These are phyloP conservation scores for Termitomyces eurrhizus DNA, from an alignment of 768 basidiomycete species.

Conservation along the genomic window DNA sequence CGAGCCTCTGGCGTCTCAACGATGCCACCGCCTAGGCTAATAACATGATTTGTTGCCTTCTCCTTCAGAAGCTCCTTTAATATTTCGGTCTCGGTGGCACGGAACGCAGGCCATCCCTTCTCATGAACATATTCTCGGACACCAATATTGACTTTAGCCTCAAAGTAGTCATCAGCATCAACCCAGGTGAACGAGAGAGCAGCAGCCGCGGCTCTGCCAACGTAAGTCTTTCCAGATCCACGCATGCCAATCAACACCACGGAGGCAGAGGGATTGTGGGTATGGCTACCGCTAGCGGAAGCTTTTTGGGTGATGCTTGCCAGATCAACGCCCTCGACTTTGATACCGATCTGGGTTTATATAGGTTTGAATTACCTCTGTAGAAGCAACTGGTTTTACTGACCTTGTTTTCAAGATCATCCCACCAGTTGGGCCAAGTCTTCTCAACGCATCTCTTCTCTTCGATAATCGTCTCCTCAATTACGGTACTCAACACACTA, in stretches of 20 bases:
- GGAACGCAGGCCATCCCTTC: constrained; percentile 89
- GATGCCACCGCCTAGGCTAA: constrained; percentile 93
- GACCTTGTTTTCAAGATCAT: constrained; percentile 94
- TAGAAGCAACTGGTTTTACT: constrained; percentile 4
- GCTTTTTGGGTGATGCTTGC: constrained; percentile 34
- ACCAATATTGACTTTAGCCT: constrained; percentile 51
- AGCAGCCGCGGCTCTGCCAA: constrained; percentile 74
- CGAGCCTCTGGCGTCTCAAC: constrained; percentile 83
- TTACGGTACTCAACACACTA: constrained; percentile 76
- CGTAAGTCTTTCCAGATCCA: constrained; percentile 90
- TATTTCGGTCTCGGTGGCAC: constrained; percentile 68
- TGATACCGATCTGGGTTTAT: constrained; percentile 72
- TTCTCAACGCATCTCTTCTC: constrained; percentile 99
- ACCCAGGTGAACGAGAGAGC: constrained; percentile 67
- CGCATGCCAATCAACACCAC: constrained; percentile 65
- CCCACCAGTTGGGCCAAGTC: constrained; percentile 99
- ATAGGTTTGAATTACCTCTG: not conserved
- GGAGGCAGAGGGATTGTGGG: constrained; percentile 13
- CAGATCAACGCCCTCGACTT: constrained; percentile 83
- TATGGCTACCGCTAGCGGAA: constrained; percentile 36
- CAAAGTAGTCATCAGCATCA: constrained; percentile 85
- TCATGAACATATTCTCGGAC: constrained; percentile 77
- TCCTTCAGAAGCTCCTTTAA: constrained; percentile 65
- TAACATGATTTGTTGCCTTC: constrained; percentile 57
- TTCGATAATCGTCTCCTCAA: constrained; percentile 77